Evolutionary conservation across 192 early-diverging fungal genomes (phyloP).

Genomic region (Linnemannia hyalina): DNA sequence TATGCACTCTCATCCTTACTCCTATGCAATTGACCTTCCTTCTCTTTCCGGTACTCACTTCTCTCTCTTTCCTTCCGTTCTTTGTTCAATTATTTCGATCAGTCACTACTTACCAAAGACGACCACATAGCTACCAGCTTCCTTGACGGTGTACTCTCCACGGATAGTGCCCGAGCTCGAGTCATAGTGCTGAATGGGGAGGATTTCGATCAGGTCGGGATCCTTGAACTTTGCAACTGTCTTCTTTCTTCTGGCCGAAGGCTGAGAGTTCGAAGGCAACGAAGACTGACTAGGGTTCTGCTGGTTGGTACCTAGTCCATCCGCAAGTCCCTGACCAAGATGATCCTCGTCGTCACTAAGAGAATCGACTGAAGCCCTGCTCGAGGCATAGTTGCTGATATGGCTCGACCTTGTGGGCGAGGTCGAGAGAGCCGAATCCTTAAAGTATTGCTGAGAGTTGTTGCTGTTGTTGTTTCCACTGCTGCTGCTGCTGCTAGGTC

Average conservation of each 20-base stretch:
- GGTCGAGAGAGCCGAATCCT: slow-evolving; percentile 22
- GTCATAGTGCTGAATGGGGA: slow-evolving; percentile 90
- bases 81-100: neutral
- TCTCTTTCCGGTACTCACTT: neutral
- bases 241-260: slow-evolving; percentile 55
- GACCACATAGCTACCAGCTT: slow-evolving; percentile 84
- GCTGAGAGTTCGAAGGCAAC: slow-evolving; percentile 47
- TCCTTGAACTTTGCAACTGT: slow-evolving; percentile 68
- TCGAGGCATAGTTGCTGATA: slow-evolving; percentile 52
- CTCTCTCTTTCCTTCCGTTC: too few species aligned
- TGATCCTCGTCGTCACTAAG: slow-evolving; percentile 49
- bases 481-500: slow-evolving; percentile 13
- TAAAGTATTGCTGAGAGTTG: slow-evolving; percentile 11
- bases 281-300: slow-evolving; percentile 32
- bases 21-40: neutral
- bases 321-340: neutral
- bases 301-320: slow-evolving; percentile 17
- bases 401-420: slow-evolving; percentile 36
- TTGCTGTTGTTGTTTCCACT: neutral
- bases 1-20: neutral
- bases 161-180: slow-evolving; percentile 87
- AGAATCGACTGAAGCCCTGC: slow-evolving; percentile 40
- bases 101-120: slow-evolving; percentile 74
- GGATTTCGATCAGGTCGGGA: slow-evolving; percentile 76
- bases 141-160: slow-evolving; percentile 77